Base-by-base conservation (phyloP, 2,329 filamentous ascomycete species). In the Trichoderma lentiforme region DNA sequence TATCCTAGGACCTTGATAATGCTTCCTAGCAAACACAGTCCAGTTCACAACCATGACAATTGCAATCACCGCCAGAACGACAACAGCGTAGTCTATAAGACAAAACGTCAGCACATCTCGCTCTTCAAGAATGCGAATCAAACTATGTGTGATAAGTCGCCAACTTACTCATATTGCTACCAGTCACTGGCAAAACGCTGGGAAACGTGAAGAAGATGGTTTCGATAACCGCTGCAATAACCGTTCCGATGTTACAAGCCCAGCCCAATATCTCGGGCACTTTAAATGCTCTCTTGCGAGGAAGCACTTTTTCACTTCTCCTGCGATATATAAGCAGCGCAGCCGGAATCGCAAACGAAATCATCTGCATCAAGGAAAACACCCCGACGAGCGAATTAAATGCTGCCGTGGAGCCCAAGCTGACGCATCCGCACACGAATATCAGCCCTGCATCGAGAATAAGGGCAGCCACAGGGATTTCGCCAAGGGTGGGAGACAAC, bases 171-270 rank as follows among this genome's bases (percentile, higher is more conserved):
- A 72, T 72, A n/a, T 58, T 70, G 9, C 24, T 32, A 9, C 66
- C 58, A 28, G 71, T 72, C 4, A 72, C 71, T 2, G 71, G 71
- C 24, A 72, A 51, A 11, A 34, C 24, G 3, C 43, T 67, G 5
- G 71, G 71, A 60, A 72, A 72, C 6, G 66, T 72, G 6, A 72
- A 72, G 32, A 72, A 72, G 1, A 70, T 21, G 11, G 64, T 70
- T 12, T 72, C 57, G 11, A 72, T 26, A 28, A 70, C 58, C 11
- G 71, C 66, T n/a, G 71, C 30, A 26, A 72, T 8, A 26, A 70
- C 26, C 11, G 71, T 72, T 11, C 71, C 67, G 18, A 73, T 34
- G 12, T 73, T 73, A 15, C 67, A 71, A 65, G 30, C 60, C 71
- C 71, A 73, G 2, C 71, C 71, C 14, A 73, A 4, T 14, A 57